phyloP scores from a whole-genome alignment of 2,329 filamentous ascomycete species.

The Sarocladium oryzae region DNA sequence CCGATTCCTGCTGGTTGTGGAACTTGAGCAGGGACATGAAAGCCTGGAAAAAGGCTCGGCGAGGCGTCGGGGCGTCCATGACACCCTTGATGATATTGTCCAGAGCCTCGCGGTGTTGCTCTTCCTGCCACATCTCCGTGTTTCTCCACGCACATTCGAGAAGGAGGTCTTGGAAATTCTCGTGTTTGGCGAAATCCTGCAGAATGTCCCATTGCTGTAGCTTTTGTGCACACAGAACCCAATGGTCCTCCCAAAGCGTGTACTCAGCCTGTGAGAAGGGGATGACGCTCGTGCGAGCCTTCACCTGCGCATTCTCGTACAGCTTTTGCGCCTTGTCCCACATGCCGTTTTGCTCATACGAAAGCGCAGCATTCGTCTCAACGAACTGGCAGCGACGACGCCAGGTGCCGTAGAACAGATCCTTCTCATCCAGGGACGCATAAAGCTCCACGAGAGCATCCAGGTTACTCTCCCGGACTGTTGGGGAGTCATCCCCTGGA shows the following conservation, averaged over 20 bases:
- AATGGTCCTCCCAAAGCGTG: conserved; percentile 99
- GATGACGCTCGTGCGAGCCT: conserved; percentile 90
- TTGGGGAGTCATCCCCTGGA: conserved; percentile 76
- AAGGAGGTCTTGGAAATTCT: conserved; percentile 94
- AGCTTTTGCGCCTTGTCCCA: conserved; percentile 98
- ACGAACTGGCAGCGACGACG: conserved; percentile 90
- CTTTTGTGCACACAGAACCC: conserved; percentile 96
- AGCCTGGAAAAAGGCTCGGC: conserved; percentile 93
- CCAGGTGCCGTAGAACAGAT: conserved; percentile 97
- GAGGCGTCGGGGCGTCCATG: conserved; percentile 92
- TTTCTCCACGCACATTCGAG: conserved; percentile 94
- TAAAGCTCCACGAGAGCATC: conserved; percentile 96
- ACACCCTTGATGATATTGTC: conserved; percentile 94
- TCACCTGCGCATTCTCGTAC: conserved; percentile 95
- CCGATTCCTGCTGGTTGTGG: conserved; percentile 73
- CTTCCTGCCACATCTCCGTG: conserved; percentile 87
- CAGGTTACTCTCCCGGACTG: conserved; percentile 85
- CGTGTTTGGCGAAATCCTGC: conserved; percentile 95
- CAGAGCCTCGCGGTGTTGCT: conserved; percentile 79
- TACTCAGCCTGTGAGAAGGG: conserved; percentile 96
- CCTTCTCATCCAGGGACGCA: conserved; percentile 83
- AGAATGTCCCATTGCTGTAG: conserved; percentile 98
- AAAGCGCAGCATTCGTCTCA: conserved; percentile 93
- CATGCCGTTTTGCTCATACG: conserved; percentile 97
- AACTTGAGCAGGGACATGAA: conserved; percentile 96